Conservation (phyloP, 2,329 filamentous ascomycete genomes). For the Neofusicoccum cordaticola region DNA sequence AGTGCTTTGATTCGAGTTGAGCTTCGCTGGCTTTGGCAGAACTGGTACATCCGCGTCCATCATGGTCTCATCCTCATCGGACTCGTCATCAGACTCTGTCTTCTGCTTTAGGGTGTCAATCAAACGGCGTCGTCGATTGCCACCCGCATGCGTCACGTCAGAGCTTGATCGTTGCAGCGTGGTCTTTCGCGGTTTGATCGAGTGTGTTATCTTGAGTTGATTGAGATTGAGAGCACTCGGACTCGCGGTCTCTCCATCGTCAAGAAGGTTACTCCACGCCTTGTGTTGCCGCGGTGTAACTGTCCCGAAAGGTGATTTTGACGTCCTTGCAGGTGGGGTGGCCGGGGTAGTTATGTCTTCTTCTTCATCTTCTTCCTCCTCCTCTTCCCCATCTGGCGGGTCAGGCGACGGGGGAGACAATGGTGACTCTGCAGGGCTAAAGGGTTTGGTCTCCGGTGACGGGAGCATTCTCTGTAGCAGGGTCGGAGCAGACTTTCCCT, state of each 20-base stretch:
- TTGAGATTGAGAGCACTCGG: constrained; percentile 32
- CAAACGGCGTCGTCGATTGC: constrained; percentile 16
- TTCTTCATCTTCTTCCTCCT: constrained; percentile 2
- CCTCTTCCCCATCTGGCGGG: neutral
- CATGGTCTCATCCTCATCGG: constrained; percentile 20
- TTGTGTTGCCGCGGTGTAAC: constrained; percentile 36
- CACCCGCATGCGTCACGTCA: constrained; percentile 1
- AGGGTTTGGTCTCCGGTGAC: constrained; percentile 20
- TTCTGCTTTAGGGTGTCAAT: constrained; percentile 24
- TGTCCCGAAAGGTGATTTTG: constrained; percentile 25
- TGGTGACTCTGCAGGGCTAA: neutral
- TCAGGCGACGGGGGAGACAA: neutral
- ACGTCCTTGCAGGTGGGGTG: constrained; percentile 13
- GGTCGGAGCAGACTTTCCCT: constrained; percentile 10
- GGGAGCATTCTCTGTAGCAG: constrained; percentile 32
- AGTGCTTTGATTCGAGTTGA: neutral
- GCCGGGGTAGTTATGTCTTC: neutral
- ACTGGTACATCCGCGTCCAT: neutral
- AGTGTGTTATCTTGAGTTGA: constrained; percentile 29
- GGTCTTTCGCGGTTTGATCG: neutral
- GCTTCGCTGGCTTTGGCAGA: neutral
- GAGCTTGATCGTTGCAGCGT: constrained; percentile 7
- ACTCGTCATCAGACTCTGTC: neutral
- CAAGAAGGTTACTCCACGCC: constrained; percentile 33
- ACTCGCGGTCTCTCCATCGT: constrained; percentile 26